Conservation (phyloP, 164 flowering plant species). For the Paratinospora sagittata region DNA sequence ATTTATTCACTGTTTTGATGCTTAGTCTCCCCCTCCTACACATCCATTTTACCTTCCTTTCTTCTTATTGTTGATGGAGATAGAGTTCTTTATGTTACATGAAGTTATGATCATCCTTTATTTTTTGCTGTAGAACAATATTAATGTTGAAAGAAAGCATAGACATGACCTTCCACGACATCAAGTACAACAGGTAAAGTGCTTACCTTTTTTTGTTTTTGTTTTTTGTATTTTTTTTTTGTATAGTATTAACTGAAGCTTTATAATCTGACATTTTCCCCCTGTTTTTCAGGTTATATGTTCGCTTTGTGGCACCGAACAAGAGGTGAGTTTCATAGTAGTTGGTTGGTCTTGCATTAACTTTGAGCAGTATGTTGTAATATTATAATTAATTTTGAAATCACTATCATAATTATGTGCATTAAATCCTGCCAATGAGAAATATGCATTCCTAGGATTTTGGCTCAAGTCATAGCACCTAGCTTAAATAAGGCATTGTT, state of each 20-base stretch:
- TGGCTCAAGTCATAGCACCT: too few species aligned
- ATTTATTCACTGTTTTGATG: not conserved
- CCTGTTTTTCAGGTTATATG: constrained; percentile 59
- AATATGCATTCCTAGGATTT: too few species aligned
- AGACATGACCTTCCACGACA: constrained; percentile 87
- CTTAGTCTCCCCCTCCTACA: not conserved
- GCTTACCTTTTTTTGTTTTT: not conserved
- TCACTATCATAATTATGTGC: not conserved
- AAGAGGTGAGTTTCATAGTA: constrained; percentile 47
- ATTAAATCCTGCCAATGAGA: not conserved
- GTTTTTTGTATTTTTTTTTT: not conserved
- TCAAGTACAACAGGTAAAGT: constrained; percentile 51
- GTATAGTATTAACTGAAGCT: not conserved
- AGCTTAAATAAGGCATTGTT: too few species aligned
- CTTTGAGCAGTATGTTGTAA: not conserved
- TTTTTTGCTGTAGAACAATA: constrained; percentile 44
- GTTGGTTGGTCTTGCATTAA: not conserved
- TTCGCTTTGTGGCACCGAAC: constrained; percentile 82
- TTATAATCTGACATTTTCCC: not conserved
- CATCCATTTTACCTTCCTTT: not conserved
- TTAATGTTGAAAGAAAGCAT: constrained; percentile 41
- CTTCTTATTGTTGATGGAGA: not conserved
- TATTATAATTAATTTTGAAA: not conserved
- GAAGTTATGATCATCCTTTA: not conserved
- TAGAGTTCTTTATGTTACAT: not conserved